Conservation (phyloP, 176 grass and related monocot genomes). For the Hsuehochloa calcarea region DNA sequence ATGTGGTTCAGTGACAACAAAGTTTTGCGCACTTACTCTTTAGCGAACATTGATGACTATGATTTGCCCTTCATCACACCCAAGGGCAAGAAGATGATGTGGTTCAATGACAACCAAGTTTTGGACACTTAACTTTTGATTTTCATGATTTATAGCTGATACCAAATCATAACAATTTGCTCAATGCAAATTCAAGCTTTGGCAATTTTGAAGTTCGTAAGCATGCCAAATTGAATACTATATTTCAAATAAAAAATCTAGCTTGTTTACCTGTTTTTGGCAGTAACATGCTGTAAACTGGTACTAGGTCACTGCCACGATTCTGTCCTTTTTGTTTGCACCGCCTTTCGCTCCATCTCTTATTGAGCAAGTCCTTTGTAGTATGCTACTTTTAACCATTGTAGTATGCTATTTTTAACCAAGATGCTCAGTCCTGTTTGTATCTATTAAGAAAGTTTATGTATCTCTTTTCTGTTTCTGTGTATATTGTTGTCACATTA, state of each 20-base stretch:
- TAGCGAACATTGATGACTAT: slow-evolving; percentile 4
- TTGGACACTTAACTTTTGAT: neutral
- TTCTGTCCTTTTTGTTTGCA: neutral
- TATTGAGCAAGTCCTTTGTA: neutral
- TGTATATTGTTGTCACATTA: slow-evolving; percentile 4
- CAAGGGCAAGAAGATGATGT: slow-evolving; percentile 2
- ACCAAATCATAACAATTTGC: neutral
- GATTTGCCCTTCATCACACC: slow-evolving; percentile 4
- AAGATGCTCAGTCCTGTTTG: neutral
- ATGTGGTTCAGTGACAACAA: neutral
- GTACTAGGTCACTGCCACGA: neutral
- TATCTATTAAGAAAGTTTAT: slow-evolving; percentile 5
- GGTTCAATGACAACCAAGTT: neutral
- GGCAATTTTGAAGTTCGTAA: neutral
- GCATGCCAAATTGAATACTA: neutral
- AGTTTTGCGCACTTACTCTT: neutral
- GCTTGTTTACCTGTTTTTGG: neutral
- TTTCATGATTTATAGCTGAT: neutral
- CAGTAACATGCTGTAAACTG: neutral
- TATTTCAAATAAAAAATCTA: neutral
- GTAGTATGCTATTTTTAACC: neutral
- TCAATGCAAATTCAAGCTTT: neutral
- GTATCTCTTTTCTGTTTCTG: neutral
- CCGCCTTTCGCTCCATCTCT: neutral
- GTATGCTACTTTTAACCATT: neutral